Conservation (phyloP, 148 eudicot genomes). For the Spergularia bocconei region DNA sequence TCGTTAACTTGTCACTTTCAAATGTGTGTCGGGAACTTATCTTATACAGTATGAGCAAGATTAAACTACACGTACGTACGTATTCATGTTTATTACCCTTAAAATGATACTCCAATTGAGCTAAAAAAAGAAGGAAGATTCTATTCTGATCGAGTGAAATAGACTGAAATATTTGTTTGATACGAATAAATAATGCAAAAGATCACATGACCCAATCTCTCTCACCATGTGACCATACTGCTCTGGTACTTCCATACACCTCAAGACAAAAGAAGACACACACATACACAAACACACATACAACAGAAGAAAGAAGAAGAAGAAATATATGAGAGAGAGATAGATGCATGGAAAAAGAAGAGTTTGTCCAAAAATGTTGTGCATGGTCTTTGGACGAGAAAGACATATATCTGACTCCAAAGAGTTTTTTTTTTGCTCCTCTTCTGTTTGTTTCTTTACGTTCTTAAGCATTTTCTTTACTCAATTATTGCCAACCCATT, state of each 20-base stretch:
- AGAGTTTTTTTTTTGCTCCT: constrained; percentile 21
- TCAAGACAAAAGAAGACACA: constrained; percentile 31
- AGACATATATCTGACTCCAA: constrained; percentile 26
- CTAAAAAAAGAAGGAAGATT: constrained; percentile 38
- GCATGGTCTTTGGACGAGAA: constrained; percentile 32
- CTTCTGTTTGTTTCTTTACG: constrained; percentile 35
- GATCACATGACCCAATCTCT: constrained; percentile 36
- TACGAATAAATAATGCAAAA: constrained; percentile 13
- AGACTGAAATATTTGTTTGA: constrained; percentile 30
- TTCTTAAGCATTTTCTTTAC: constrained; percentile 23
- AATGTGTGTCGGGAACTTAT: no score
- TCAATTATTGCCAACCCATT: constrained; percentile 18
- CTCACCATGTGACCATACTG: constrained; percentile 34
- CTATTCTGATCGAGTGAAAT: constrained; percentile 33
- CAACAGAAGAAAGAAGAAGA: neutral
- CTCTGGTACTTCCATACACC: constrained; percentile 32
- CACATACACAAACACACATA: neutral
- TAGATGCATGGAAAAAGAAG: neutral
- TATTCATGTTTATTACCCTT: neutral
- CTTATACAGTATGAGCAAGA: no score
- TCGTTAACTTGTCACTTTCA: no score
- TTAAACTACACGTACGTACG: no score
- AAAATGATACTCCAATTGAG: neutral
- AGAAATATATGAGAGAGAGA: constrained; percentile 16
- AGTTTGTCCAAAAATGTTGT: constrained; percentile 17